Evolutionary conservation across 75 land plant genomes (phyloP), one percentile per base, ranked within the genome.

Genomic region (Cupressus sempervirens): DNA sequence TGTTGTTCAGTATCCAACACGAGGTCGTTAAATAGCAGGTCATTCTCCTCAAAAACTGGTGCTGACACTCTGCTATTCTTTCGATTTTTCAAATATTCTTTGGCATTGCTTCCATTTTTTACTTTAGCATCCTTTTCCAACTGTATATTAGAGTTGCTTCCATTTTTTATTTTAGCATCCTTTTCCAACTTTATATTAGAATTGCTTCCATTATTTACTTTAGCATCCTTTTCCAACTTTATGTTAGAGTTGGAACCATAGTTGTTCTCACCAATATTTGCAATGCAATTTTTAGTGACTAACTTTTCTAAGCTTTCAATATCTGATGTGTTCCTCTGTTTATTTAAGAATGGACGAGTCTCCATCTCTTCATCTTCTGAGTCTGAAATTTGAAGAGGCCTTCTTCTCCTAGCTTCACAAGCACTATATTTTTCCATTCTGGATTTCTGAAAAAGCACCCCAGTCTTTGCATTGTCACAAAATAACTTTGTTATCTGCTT

Each of bases 41-140:
- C 48, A 79, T 41, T 79, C 30, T 43, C 81, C 29, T 79, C 81
- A 23, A 79, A 12, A 45, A 43, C 14, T 79, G 81, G 48, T 79
- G n/a, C n/a, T 4, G 52, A 26, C 81, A n/a, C 29, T 12, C 46
- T 45, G 45, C 29, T 79, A 29, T 23, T 40, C 2, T 76, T 79
- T 50, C 45, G n/a, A 50, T 45, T 26, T 79, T 79, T 79, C n/a
- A 9, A 11, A 43, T 48, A 26, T 41, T 79, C 46, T 43, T 79
- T 43, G 81, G 11, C 29, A 45, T 43, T 18, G 30, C 45, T 79
- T 41, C 3, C 81, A 48, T 41, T 20, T 41, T 43, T 43, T 38
- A 26, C 50, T 79, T 79, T 46, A 4, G 29, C 40, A n/a, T 23
- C 48, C 50, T 79, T 79, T 79, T 79, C 40, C n/a, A 79, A 23